These are phyloP conservation scores for Suhomyces kunorum DNA, from an alignment of 1,139 yeast species.

Conservation along the genomic window DNA sequence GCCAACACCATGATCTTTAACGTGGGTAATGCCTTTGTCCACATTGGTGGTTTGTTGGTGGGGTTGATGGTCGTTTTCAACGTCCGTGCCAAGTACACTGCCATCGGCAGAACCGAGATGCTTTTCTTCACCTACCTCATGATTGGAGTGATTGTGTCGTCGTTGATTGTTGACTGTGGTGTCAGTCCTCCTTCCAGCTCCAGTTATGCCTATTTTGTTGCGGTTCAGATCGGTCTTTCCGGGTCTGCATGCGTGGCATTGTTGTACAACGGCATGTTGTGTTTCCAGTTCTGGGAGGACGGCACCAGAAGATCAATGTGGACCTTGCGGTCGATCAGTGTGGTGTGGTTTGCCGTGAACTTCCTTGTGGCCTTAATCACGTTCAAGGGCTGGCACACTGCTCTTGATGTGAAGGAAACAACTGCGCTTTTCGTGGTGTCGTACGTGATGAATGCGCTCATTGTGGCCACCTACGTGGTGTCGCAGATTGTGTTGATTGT, in stretches of 20 bases:
- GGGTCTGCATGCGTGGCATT: slow-evolving; percentile 71
- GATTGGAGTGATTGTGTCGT: slow-evolving; percentile 57
- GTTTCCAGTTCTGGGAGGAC: slow-evolving; percentile 93
- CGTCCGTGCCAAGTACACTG: slow-evolving; percentile 82
- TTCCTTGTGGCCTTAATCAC: slow-evolving; percentile 72
- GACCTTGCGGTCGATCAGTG: slow-evolving; percentile 50
- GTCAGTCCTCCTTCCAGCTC: slow-evolving; percentile 83
- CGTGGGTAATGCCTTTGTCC: slow-evolving; percentile 85
- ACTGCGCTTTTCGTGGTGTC: slow-evolving; percentile 66
- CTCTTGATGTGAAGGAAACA: slow-evolving; percentile 48
- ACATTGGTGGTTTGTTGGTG: slow-evolving; percentile 70
- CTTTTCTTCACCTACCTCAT: slow-evolving; percentile 66
- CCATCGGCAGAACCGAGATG: slow-evolving; percentile 90
- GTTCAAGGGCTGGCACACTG: slow-evolving; percentile 65
- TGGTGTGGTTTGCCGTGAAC: slow-evolving; percentile 58
- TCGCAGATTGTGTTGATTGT: slow-evolving; percentile 73
- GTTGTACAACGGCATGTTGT: slow-evolving; percentile 72
- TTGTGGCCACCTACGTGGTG: slow-evolving; percentile 60
- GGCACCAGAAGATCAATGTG: slow-evolving; percentile 71
- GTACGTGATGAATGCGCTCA: slow-evolving; percentile 69
- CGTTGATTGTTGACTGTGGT: slow-evolving; percentile 86
- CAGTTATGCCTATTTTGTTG: slow-evolving; percentile 79
- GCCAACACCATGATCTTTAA: slow-evolving; percentile 92
- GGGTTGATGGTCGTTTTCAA: slow-evolving; percentile 73
- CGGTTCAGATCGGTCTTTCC: slow-evolving; percentile 73